Percentiles rank a stretch among this genome's conserved stretches.
phyloP scores from a whole-genome alignment of 2,329 filamentous ascomycete species.

The Microdochium bolleyi region DNA sequence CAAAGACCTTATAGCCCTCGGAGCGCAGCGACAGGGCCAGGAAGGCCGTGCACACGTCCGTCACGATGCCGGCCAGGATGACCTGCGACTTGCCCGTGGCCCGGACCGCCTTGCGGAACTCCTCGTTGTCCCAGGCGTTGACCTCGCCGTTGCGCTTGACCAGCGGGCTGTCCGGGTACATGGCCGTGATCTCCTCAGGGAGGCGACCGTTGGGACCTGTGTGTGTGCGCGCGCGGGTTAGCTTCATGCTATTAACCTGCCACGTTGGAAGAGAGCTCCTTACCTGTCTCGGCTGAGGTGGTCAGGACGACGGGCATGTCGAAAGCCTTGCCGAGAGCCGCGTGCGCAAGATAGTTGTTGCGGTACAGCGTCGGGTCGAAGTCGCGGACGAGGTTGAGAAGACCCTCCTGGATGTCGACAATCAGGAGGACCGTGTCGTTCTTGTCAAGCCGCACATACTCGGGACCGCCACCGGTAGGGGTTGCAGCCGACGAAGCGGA shows the following conservation, averaged over 20 bases:
- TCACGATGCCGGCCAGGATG: slow-evolving; percentile 64
- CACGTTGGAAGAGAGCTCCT: not conserved
- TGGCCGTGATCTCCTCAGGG: slow-evolving; percentile 58
- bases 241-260: not conserved
- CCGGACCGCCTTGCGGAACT: slow-evolving; percentile 58
- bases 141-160: slow-evolving; percentile 65
- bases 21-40: slow-evolving; percentile 63
- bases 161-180: slow-evolving; percentile 60
- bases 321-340: slow-evolving; percentile 58
- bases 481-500: no score
- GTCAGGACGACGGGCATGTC: slow-evolving; percentile 62
- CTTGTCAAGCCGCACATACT: slow-evolving; percentile 25
- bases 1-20: slow-evolving; percentile 63
- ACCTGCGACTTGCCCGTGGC: slow-evolving; percentile 61
- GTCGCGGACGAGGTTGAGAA: slow-evolving; percentile 55
- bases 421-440: slow-evolving; percentile 39
- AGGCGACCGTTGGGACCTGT: slow-evolving; percentile 63
- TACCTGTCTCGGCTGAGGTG: slow-evolving; percentile 54
- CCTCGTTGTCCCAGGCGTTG: slow-evolving; percentile 67
- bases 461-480: no score
- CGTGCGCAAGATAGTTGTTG: slow-evolving; percentile 60
- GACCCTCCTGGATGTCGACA: slow-evolving; percentile 52
- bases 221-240: not conserved
- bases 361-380: slow-evolving; percentile 57
- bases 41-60: slow-evolving; percentile 69